A percentile compares a stretch with the other conserved stretches of the same genome.
These are phyloP conservation scores for Aspergillus panamensis DNA, from an alignment of 495 filamentous ascomycete genomes.

Conservation along the genomic window DNA sequence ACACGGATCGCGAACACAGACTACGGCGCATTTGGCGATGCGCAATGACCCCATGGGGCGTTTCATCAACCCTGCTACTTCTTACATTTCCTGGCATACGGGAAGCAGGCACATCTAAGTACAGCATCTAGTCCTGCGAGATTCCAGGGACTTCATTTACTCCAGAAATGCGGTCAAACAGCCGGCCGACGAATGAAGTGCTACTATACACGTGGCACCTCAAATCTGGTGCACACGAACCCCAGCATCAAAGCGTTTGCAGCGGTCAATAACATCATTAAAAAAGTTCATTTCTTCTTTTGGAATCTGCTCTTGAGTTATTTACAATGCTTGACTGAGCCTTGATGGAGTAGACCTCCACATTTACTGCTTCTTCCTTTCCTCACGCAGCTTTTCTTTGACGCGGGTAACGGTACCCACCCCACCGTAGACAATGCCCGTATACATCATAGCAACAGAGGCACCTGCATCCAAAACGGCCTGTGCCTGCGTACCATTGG, in stretches of 20 bases:
- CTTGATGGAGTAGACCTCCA: neutral
- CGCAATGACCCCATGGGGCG: constrained; percentile 12
- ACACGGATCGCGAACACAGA: neutral
- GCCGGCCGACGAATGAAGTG: neutral
- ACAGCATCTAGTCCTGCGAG: neutral
- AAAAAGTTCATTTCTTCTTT: too few relatives aligned
- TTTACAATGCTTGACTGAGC: neutral
- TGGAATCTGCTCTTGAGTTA: neutral
- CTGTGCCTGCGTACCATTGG: constrained; percentile 74
- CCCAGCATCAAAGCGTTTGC: neutral
- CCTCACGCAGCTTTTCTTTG: constrained; percentile 77
- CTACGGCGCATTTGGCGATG: constrained; percentile 1
- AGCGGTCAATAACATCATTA: neutral
- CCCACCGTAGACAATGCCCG: constrained; percentile 78
- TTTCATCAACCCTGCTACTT: neutral
- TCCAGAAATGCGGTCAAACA: neutral
- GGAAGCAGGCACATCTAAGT: neutral
- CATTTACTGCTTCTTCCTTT: constrained; percentile 26
- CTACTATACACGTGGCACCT: neutral
- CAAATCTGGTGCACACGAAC: neutral
- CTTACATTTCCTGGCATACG: neutral
- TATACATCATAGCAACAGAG: constrained; percentile 82
- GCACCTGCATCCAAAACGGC: constrained; percentile 80
- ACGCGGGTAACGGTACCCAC: constrained; percentile 81
- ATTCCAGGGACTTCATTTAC: too few relatives aligned